A percentile compares a stretch with the other conserved stretches of the same genome.
These are phyloP conservation scores for Aspergillus asperescens DNA, from an alignment of 495 filamentous ascomycete genomes.

Conservation along the genomic window DNA sequence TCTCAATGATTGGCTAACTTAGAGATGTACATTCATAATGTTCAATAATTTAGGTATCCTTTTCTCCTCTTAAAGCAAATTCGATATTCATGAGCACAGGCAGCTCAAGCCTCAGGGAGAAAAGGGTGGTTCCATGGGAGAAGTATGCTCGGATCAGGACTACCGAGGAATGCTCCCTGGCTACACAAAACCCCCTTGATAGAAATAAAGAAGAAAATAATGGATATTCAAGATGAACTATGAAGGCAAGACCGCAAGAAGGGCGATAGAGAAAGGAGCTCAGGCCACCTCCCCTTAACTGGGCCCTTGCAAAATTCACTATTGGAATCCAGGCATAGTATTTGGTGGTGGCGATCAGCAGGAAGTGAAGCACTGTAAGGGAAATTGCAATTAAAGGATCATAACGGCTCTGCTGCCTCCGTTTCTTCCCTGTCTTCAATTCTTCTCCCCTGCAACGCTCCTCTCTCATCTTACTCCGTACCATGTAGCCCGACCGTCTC, in stretches of 20 bases:
- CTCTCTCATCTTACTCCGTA: background rate
- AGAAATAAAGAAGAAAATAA: background rate
- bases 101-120: background rate
- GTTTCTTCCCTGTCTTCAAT: background rate
- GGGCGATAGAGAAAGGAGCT: background rate
- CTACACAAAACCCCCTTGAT: background rate
- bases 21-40: background rate
- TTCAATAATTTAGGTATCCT: background rate
- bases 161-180: background rate
- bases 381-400: background rate
- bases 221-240: too few relatives aligned
- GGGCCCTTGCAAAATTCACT: background rate
- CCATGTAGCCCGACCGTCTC: background rate
- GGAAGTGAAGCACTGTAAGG: background rate
- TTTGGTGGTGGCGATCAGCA: conserved; percentile 1
- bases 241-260: background rate
- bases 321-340: conserved; percentile 3
- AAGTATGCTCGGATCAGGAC: background rate
- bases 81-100: too few relatives aligned
- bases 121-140: background rate
- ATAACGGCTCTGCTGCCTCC: background rate
- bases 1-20: background rate
- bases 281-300: background rate
- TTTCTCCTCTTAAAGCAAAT: too few relatives aligned
- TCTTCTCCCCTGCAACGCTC: background rate